Evolutionary conservation across 2,329 filamentous ascomycete genomes (phyloP), one percentile per base, ranked within the genome.

Genomic region (Berkeleyomyces basicola): DNA sequence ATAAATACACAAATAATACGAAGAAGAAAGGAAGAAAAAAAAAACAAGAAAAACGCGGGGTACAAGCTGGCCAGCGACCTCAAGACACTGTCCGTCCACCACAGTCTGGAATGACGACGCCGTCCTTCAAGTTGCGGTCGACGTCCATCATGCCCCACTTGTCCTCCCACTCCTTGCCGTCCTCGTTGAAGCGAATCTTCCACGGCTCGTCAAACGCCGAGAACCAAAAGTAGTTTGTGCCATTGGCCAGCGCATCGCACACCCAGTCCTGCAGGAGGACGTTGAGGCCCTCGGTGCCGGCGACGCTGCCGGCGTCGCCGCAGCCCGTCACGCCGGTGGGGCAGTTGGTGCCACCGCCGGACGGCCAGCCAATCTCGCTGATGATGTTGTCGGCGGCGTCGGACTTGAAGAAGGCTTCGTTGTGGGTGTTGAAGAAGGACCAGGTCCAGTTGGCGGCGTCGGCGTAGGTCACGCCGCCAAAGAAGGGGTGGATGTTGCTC

Each of bases 401-500:
- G 0, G 75, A 74, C 72, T 85, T 81, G 65, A 85, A 88, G 65
- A 89, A 79, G 0, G 73, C 67, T 0, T 83, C 80, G 67, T 92
- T 85, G 63, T 91, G 79, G 7, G 73, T 76, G 53, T 86, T 74
- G 87, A 90, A 97, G 74, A 96, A 97, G 14, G 73, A 74, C 74
- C 79, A 88, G 0, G 92, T 95, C 92, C 92, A 97, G 6, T 71
- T 74, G 0, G 90, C 85, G 0, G 90, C 89, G 1, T 80, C 71
- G 1, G 81, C 76, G 1, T 84, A 85, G 0, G 80, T 76, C 10
- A 89, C 83, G 57, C 92, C 92, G 0, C 85, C 87, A 70, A 97
- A 97, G 79, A 97, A 96, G 0, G 93, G 92, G 71, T 97, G 93
- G 62, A 97, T 88, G 71, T 97, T 97, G 68, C 89, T 87, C 91